These are phyloP conservation scores for Curvularia verruculosa DNA, from an alignment of 2,329 filamentous ascomycete species.

Conservation along the genomic window DNA sequence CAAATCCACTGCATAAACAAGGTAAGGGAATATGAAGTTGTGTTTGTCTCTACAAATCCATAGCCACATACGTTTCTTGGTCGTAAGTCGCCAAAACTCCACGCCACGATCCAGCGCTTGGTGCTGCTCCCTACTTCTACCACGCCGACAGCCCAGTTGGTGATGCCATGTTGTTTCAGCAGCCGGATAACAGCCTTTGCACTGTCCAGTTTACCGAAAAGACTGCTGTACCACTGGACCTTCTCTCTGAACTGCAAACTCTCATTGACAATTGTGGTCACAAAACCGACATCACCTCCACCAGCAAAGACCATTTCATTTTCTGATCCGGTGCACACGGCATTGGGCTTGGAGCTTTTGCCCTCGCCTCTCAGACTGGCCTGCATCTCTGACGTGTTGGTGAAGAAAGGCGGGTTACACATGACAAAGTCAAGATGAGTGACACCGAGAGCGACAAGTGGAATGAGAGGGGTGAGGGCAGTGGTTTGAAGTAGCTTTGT, in stretches of 20 bases:
- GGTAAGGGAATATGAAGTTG: background rate
- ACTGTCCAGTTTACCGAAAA: slow-evolving; percentile 83
- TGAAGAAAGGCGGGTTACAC: slow-evolving; percentile 95
- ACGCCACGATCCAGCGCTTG: slow-evolving; percentile 83
- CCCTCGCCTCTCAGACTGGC: slow-evolving; percentile 61
- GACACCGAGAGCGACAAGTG: slow-evolving; percentile 62
- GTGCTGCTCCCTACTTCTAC: slow-evolving; percentile 81
- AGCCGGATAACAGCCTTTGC: slow-evolving; percentile 66
- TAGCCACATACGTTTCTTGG: slow-evolving; percentile 59
- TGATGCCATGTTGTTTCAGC: slow-evolving; percentile 61
- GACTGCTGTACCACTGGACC: slow-evolving; percentile 87
- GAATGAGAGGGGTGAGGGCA: slow-evolving; percentile 64
- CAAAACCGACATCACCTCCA: slow-evolving; percentile 75
- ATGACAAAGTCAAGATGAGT: slow-evolving; percentile 78
- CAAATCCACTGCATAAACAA: background rate
- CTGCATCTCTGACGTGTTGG: slow-evolving; percentile 71
- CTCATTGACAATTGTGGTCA: slow-evolving; percentile 72
- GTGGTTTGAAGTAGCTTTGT: slow-evolving; percentile 68
- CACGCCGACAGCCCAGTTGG: slow-evolving; percentile 82
- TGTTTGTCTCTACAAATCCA: background rate
- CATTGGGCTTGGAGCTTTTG: slow-evolving; percentile 72
- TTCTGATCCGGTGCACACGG: slow-evolving; percentile 76
- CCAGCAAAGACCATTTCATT: slow-evolving; percentile 85
- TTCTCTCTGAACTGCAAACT: slow-evolving; percentile 64
- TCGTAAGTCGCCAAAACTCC: slow-evolving; percentile 76